Base-by-base conservation (phyloP, 2,329 filamentous ascomycete species). In the Gyromitra esculenta region DNA sequence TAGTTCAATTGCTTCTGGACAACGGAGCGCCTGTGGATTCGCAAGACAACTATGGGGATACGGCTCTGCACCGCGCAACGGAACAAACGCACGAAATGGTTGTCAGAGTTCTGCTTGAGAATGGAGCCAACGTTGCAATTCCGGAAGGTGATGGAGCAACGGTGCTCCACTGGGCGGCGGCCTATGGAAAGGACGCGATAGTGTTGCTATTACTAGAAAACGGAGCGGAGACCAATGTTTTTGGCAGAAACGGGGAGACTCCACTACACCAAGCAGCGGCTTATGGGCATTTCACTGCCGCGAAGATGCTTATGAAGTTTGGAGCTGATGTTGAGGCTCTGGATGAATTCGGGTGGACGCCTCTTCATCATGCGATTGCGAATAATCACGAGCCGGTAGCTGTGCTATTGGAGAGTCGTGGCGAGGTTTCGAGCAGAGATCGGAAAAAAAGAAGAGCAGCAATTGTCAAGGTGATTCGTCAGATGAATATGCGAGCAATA, bases 31-130 rank as follows among this genome's bases (percentile, higher is more conserved):
- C 65, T 11, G 62, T 79, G 18, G 59, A 76, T 18, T 56, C 63
- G 5, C 66, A 76, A 35, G 76, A 79, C 43, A 70, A 66, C 15
- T 62, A 70, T 37, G 71, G 72, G 6, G 64, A 69, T 54, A 79
- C 77, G 9, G 45, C 77, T 21, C 68, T 79, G 39, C 77, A 75
- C 31, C 69, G 75, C 21, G 78, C 78, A 37, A 78, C 76, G 21
- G 66, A 73, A 57, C 62, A 77, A 52, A 66, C 76, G 31, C 69
- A 77, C 37, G 69, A 63, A 39, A 66, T 45, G 11, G 68, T 73
- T 45, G 76, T 79, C 3, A 76, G 43, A 39, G 21, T 78, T 56
- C 64, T 79, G 18, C 57, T 79, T 35, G 73, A 79, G n/a, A 76
- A 77, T 1, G 73, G 73, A n/a, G 78, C 78, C 15, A 74, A 73